Base-by-base conservation (phyloP, 2,329 filamentous ascomycete genomes). In the Alternaria sp. region DNA sequence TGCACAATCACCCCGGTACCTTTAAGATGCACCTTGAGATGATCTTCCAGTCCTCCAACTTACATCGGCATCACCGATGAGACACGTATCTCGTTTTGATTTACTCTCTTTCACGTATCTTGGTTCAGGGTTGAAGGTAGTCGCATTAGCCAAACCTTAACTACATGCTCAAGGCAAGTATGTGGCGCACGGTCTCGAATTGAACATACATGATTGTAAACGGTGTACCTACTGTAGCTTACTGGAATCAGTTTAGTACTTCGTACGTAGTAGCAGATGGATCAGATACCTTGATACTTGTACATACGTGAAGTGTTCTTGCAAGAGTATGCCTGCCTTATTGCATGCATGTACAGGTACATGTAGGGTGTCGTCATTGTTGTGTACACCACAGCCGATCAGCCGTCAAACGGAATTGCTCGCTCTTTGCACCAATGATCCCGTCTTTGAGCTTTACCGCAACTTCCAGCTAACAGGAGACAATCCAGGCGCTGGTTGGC, bases 101-200 rank as follows among this genome's bases (percentile, higher is more conserved):
- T 50, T n/a, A 50, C 30, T 50, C 46, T 50, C 20, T 30, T 20
- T 36, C 46, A 38, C 46, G 30, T 50, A 38, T 27, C 46, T 50
- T 38, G 46, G 46, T 50, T 50, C 46, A 50, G 46, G 46, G 46
- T 27, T 50, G 20, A n/a, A 11, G 46, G 20, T 27, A 25, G 30
- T 50, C 46, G 46, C 46, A 50, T 50, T 50, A 50, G 46, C 34
- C 34, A 50, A 50, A 50, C 46, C 10, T 38, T 50, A 50, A 50
- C 46, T 10, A 25, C 11, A 38, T 50, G 32, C 46, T 50, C 9
- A 36, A 50, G 2, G 9, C 2, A 27, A 8, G 32, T 12, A 30
- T 32, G 32, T 38, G 46, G 46, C 46, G 46, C 46, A 50, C 46
- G 46, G 46, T 38, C 46, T 50, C 46, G 46, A 34, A 32, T 50